Evolutionary conservation across 257 asterid genomes (phyloP), one percentile per base, ranked within the genome.

Genomic region (Fraxinus americana): DNA sequence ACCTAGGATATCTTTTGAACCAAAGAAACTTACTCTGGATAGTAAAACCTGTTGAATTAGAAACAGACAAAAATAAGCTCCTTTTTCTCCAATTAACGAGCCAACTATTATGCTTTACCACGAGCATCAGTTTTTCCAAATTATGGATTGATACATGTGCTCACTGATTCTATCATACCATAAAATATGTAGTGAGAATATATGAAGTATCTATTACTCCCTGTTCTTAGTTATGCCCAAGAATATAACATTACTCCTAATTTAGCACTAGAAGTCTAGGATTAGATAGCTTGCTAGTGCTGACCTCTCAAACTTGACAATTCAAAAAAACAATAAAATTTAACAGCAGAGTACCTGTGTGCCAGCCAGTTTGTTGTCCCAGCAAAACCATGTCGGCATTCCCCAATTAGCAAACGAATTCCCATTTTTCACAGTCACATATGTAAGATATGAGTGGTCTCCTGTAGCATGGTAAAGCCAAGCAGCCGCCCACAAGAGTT

Each of bases 401-500:
- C 92, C 92, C 92, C 91, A 87, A 54, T 85, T 65, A 13, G 96
- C 91, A 39, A 84, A 89, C 2, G 7, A 2, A 25, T 83, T 75
- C 32, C 90, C 96, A 69, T 86, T 79, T 66, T 81, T 50, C 1
- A 73, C 81, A 3, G 89, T 81, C 63, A 74, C 88, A 57, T 85
- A 91, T 9, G 10, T 65, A 1, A 89, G 83, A 78, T 85, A 89
- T 3, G 80, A 77, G 35, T 75, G 68, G 0, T 91, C 91, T 67
- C 83, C 70, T 1, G 92, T 87, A 0, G 94, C 97, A 70, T 87
- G 90, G 61, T 88, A 90, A 34, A 91, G 93, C 97, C 97, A 91
- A 30, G 94, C 74, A 6, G 97, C 91, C 0, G 92, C 94, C 97
- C 94, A 91, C 85, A 91, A 74, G 82, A 91, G 92, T 30, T 91